Evolutionary conservation across 768 basidiomycete species (phyloP).

Genomic region (Fistulinella prunicolor): DNA sequence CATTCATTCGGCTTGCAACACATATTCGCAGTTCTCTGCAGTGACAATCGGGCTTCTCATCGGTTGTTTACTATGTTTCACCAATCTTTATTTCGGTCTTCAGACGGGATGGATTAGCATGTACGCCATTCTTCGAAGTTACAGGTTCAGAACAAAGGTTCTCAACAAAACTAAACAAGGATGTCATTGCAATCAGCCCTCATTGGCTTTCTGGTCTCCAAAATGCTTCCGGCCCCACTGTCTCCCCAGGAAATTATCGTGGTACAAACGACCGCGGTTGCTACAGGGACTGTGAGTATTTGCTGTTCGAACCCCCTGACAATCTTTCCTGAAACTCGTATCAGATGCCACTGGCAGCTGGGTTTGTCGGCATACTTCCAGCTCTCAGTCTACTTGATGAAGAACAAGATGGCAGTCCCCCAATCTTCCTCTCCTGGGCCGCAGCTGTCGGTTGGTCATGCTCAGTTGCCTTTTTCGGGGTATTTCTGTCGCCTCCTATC

Average conservation of each 20-base stretch:
- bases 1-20: neutral
- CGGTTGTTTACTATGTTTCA: constrained; percentile 86
- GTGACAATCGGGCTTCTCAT: constrained; percentile 77
- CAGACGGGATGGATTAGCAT: constrained; percentile 92
- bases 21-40: constrained; percentile 42
- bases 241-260: constrained; percentile 94
- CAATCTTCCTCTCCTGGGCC: constrained; percentile 72
- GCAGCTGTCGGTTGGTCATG: constrained; percentile 83
- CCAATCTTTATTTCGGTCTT: constrained; percentile 84
- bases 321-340: neutral
- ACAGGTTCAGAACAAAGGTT: neutral
- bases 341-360: constrained; percentile 80
- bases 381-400: constrained; percentile 78
- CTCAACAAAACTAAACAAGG: constrained; percentile 43
- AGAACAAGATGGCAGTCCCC: constrained; percentile 70
- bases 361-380: constrained; percentile 91
- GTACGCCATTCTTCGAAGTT: constrained; percentile 38
- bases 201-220: constrained; percentile 84
- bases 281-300: constrained; percentile 65
- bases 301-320: neutral
- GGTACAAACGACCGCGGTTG: constrained; percentile 92
- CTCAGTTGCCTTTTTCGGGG: constrained; percentile 95
- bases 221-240: constrained; percentile 66
- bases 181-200: constrained; percentile 96
- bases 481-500: constrained; percentile 94